Evolutionary conservation across 345 rosid species (phyloP).

Genomic region (Melastoma malabathricum): DNA sequence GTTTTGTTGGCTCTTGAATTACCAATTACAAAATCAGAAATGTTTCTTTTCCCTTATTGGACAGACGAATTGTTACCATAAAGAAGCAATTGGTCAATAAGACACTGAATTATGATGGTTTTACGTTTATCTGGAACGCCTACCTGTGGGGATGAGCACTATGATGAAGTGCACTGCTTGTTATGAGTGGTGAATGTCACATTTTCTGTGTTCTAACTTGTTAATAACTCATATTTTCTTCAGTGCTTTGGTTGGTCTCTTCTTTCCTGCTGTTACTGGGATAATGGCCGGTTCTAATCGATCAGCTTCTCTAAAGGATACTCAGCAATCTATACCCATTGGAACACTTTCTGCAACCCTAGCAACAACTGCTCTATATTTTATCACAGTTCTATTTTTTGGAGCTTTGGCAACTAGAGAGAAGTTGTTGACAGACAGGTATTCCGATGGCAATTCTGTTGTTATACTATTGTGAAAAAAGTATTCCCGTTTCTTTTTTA

Average conservation of each 20-base stretch:
- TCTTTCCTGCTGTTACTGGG: slow-evolving; percentile 99
- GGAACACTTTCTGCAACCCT: slow-evolving; percentile 97
- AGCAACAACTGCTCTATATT: slow-evolving; percentile 59
- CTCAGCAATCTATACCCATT: slow-evolving; percentile 87
- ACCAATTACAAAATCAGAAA: no score
- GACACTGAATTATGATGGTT: no score
- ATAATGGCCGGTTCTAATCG: slow-evolving; percentile 99
- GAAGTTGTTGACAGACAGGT: slow-evolving; percentile 46
- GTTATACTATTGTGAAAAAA: no score
- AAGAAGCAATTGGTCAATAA: no score
- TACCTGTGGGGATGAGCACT: no score
- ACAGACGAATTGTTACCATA: no score
- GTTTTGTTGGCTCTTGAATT: no score
- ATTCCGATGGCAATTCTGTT: no score
- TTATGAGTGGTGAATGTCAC: slow-evolving; percentile 4
- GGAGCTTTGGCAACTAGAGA: slow-evolving; percentile 88
- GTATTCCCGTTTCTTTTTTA: no score
- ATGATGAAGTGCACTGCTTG: slow-evolving; percentile 9
- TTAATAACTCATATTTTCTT: slow-evolving; percentile 2
- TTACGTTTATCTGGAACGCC: no score
- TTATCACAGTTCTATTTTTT: slow-evolving; percentile 65
- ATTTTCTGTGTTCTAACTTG: slow-evolving; percentile 9
- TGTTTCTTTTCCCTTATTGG: no score
- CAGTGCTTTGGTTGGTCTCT: slow-evolving; percentile 95
- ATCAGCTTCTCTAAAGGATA: slow-evolving; percentile 88